Evolutionary conservation across 371 early-diverging fungal genomes (phyloP).

Genomic region (Sporodiniella umbellata): DNA sequence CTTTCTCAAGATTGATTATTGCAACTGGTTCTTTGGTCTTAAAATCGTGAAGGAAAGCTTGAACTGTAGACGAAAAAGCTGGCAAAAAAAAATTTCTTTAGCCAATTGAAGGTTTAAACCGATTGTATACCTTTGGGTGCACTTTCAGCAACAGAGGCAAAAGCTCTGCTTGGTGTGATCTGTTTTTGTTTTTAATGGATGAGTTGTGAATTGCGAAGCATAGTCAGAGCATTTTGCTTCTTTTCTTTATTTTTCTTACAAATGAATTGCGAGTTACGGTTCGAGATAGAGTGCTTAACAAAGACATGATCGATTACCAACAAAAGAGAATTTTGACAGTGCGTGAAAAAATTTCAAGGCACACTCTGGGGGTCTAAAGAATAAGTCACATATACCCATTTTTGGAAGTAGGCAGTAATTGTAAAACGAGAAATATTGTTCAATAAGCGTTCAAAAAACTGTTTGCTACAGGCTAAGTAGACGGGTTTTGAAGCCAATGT

Average conservation of each 20-base stretch:
- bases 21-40: constrained; percentile 70
- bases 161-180: constrained; percentile 20
- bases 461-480: too few species aligned
- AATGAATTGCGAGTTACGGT: neutral
- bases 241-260: neutral
- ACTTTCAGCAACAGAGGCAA: constrained; percentile 22
- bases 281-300: neutral
- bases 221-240: too few species aligned
- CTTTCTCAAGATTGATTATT: constrained; percentile 69
- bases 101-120: neutral
- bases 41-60: constrained; percentile 84
- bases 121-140: constrained; percentile 14
- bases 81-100: neutral
- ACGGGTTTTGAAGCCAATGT: too few species aligned
- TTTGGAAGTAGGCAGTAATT: neutral
- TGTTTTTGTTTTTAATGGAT: neutral
- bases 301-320: constrained; percentile 4
- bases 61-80: constrained; percentile 42
- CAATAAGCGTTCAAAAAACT: too few species aligned
- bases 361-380: constrained; percentile 5
- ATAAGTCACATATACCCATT: constrained; percentile 1
- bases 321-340: constrained; percentile 2
- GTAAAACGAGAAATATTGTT: too few species aligned
- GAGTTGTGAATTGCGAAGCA: neutral
- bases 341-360: neutral